Percentiles rank a stretch among this genome's conserved stretches.
Conservation (phyloP, 1,139 yeast species). For the Scheffersomyces parashehatae region DNA sequence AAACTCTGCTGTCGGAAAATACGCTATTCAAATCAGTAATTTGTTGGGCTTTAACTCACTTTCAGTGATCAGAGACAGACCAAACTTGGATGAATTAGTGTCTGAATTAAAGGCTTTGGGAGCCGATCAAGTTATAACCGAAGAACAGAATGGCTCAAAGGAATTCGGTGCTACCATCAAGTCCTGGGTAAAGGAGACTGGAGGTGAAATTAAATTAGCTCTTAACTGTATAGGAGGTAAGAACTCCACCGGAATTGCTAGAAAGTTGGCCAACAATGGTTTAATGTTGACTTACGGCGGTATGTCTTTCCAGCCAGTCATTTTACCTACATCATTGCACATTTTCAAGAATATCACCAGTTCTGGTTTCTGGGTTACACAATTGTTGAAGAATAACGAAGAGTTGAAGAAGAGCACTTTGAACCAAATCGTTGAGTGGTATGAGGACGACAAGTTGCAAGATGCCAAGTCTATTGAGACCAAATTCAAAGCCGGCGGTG, state of each 20-base stretch:
- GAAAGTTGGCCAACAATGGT: constrained; percentile 70
- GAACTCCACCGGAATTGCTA: constrained; percentile 75
- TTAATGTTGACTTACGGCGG: constrained; percentile 93
- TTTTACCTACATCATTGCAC: constrained; percentile 81
- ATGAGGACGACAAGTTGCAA: constrained; percentile 58
- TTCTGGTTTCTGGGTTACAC: constrained; percentile 93
- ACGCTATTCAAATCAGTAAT: constrained; percentile 84
- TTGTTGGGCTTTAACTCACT: constrained; percentile 79
- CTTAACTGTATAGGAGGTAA: constrained; percentile 94
- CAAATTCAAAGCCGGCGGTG: constrained; percentile 40
- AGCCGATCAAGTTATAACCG: constrained; percentile 89
- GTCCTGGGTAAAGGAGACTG: constrained; percentile 59
- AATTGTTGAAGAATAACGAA: constrained; percentile 65
- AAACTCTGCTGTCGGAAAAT: constrained; percentile 93
- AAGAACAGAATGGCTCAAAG: constrained; percentile 72
- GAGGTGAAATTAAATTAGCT: constrained; percentile 67
- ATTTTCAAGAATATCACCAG: constrained; percentile 87
- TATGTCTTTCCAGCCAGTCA: constrained; percentile 94
- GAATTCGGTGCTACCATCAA: constrained; percentile 63
- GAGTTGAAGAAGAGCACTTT: constrained; percentile 63
- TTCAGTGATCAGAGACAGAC: constrained; percentile 85
- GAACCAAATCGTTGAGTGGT: constrained; percentile 61
- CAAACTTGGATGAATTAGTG: constrained; percentile 64
- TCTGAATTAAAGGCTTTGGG: constrained; percentile 62
- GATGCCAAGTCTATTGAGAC: constrained; percentile 62